Evolutionary conservation across 2,329 filamentous ascomycete genomes (phyloP).

Genomic region (Venturia carpophila): DNA sequence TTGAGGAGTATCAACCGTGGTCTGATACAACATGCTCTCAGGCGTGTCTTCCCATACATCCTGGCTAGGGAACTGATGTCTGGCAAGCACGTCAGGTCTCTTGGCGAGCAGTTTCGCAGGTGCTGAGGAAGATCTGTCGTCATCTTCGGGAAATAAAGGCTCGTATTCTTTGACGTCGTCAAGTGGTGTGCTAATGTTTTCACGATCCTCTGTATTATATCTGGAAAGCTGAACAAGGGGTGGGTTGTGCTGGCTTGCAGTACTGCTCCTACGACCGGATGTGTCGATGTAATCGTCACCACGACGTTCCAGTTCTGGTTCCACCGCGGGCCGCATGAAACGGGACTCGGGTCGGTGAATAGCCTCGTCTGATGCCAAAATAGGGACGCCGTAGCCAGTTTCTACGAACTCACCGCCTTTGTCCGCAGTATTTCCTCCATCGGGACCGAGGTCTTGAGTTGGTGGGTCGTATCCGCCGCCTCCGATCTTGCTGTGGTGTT

Average conservation of each 20-base stretch:
- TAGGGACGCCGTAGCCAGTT: conserved; percentile 54
- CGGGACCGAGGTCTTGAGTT: conserved; percentile 44
- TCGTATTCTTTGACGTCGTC: conserved; percentile 93
- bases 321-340: conserved; percentile 70
- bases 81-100: conserved; percentile 37
- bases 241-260: conserved; percentile 16
- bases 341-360: conserved; percentile 62
- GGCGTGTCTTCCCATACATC: conserved; percentile 98
- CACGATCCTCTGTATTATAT: conserved; percentile 47
- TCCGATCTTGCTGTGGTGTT: conserved; percentile 36
- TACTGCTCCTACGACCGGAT: not conserved
- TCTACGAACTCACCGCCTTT: conserved; percentile 49
- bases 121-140: conserved; percentile 41
- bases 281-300: conserved; percentile 39
- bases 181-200: conserved; percentile 58
- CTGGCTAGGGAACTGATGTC: conserved; percentile 76
- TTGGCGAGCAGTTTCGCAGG: conserved; percentile 33
- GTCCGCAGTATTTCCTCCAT: conserved; percentile 38
- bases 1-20: conserved; percentile 79
- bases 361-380: conserved; percentile 82
- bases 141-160: conserved; percentile 72
- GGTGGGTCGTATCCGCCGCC: conserved; percentile 46
- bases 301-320: conserved; percentile 53
- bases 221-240: conserved; percentile 31
- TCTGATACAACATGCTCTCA: conserved; percentile 65